phyloP scores from a whole-genome alignment of 2,329 filamentous ascomycete species.

The Cladosporium austrohemisphaericum region DNA sequence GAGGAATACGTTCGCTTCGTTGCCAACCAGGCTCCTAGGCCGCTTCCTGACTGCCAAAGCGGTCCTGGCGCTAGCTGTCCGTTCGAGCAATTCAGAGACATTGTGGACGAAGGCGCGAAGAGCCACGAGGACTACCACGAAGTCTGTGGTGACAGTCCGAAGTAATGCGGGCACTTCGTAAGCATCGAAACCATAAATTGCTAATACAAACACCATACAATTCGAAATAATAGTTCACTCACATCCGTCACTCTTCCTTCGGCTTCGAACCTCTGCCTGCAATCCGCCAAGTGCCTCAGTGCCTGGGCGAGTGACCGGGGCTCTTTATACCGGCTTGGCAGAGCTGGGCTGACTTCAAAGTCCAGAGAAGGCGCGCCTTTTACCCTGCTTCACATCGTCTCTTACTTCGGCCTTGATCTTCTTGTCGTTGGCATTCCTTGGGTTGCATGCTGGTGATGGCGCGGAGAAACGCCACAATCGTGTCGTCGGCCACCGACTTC shows the following conservation, averaged over 20 bases:
- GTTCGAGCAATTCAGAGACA: conserved; percentile 15
- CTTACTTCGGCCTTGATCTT: not conserved
- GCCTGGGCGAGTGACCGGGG: not conserved
- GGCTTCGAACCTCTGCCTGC: too few relatives aligned
- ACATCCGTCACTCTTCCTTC: too few relatives aligned
- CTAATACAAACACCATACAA: too few relatives aligned
- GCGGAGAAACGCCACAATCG: too few relatives aligned
- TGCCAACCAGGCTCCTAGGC: conserved; percentile 17
- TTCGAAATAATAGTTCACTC: too few relatives aligned
- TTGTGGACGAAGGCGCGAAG: conserved; percentile 16
- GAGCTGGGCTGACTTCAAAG: too few relatives aligned
- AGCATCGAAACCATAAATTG: too few relatives aligned
- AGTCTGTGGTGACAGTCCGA: conserved; percentile 17
- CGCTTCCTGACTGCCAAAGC: conserved; percentile 17
- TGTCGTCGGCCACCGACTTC: too few relatives aligned
- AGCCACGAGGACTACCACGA: conserved; percentile 18
- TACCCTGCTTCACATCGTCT: not conserved
- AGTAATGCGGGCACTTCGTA: not conserved
- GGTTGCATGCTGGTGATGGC: not conserved
- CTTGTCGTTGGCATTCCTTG: not conserved
- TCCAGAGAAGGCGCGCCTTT: not conserved
- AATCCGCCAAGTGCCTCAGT: not conserved
- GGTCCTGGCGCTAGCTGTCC: conserved; percentile 20
- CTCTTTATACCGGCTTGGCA: conserved; percentile 12
- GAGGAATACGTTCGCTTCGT: conserved; percentile 20